Base-by-base conservation (phyloP, 2,329 filamentous ascomycete species). In the Diaporthe aspalathi region DNA sequence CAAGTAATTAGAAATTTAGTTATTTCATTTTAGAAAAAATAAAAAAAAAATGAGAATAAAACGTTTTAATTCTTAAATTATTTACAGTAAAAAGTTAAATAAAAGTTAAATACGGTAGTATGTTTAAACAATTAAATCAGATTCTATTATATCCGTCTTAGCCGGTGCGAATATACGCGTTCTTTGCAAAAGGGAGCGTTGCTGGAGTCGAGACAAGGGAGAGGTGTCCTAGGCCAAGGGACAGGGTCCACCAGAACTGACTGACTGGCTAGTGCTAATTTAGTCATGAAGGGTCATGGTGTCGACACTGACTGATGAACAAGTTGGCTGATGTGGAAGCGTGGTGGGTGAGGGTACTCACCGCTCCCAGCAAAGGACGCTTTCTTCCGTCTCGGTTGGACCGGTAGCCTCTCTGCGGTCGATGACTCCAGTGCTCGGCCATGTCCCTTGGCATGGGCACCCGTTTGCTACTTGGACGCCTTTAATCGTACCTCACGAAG, bases 341-440 rank as follows among this genome's bases (percentile, higher is more conserved):
- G 12, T 6, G 45, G 60, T 65, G 45, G 60, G 60, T 24, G 60
- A 65, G 29, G 7, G 16, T 22, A 24, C 45, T 65, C 60, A 65
- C 60, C 60, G 60, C 60, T 50, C 29, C 43, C 17, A 22, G 17
- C 29, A 16, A 65, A 65, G 27, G 29, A 38, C 60, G 60, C 29
- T 38, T 65, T 50, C 45, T 65, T 65, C 45, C 43, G 60, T 49
- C 43, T 63, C 60, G 60, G 60, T 32, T 63, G 43, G 43, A 49
- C 60, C 60, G 60, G n/a, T n/a, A 3, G 47, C 9, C 8, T 38
- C 12, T 24, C 22, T 38, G 24, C 24, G 17, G 16, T 38, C 60
- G 43, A 35, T 14, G 20, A 22, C 20, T 38, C 27, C 45, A 9
- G 24, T 20, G 12, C 16, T 38, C 45, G 14, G 43, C n/a, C 27